Conservation (phyloP, 202 grass and related monocot species). For the Sporobolus alterniflorus region DNA sequence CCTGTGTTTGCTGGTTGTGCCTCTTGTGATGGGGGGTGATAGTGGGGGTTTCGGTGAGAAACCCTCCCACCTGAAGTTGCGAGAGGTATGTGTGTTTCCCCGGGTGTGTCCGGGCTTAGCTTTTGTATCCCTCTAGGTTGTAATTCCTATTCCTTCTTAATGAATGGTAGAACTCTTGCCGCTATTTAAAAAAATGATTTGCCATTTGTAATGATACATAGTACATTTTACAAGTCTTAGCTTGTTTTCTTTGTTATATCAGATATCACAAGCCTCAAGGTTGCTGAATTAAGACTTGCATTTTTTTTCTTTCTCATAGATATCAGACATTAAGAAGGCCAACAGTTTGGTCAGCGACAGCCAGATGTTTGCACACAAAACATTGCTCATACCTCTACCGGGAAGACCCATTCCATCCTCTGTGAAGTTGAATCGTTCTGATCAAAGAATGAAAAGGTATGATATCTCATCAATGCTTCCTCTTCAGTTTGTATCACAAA, state of each 20-base stretch:
- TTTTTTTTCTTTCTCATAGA: slow-evolving; percentile 36
- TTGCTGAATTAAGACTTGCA: background rate
- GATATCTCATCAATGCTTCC: background rate
- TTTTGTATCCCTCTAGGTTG: too few relatives aligned
- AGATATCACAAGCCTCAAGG: background rate
- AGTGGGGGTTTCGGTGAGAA: too few relatives aligned
- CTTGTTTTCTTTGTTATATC: background rate
- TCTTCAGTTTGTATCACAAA: background rate
- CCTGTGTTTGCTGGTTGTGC: too few relatives aligned
- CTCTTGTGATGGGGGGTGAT: too few relatives aligned
- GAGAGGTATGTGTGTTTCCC: too few relatives aligned
- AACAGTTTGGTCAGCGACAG: slow-evolving; percentile 72
- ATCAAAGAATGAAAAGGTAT: slow-evolving; percentile 53
- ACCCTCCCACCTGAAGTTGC: too few relatives aligned
- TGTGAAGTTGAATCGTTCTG: slow-evolving; percentile 32
- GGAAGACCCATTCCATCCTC: slow-evolving; percentile 61
- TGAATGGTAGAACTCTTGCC: too few relatives aligned
- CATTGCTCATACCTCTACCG: slow-evolving; percentile 75
- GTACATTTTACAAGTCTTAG: background rate
- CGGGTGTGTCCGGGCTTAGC: too few relatives aligned
- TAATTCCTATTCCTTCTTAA: too few relatives aligned
- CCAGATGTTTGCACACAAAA: slow-evolving; percentile 93
- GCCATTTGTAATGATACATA: background rate
- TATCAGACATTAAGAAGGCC: slow-evolving; percentile 88
- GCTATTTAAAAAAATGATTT: too few relatives aligned